A percentile compares a stretch with the other conserved stretches of the same genome.
phyloP scores from a whole-genome alignment of 371 early-diverging fungal species.

The Mucor lusitanicus region DNA sequence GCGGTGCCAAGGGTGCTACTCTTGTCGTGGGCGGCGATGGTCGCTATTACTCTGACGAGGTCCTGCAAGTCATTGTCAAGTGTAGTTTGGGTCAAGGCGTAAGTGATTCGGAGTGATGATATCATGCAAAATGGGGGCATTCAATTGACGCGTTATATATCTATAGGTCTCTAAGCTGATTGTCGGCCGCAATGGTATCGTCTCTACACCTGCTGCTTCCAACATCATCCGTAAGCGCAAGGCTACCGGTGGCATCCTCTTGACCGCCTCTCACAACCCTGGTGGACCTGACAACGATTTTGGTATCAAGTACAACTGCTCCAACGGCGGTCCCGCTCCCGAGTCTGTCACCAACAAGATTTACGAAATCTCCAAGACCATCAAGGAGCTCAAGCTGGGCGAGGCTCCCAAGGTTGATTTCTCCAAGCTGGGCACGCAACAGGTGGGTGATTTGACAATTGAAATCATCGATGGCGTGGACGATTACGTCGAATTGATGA shows the following conservation, averaged over 20 bases:
- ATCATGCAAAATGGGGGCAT: neutral
- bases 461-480: slow-evolving; percentile 90
- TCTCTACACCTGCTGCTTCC: slow-evolving; percentile 96
- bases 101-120: slow-evolving; percentile 20
- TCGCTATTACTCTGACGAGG: slow-evolving; percentile 85
- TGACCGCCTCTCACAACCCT: slow-evolving; percentile 98
- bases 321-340: slow-evolving; percentile 97
- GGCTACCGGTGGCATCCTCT: slow-evolving; percentile 91
- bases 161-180: slow-evolving; percentile 81
- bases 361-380: slow-evolving; percentile 73
- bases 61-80: slow-evolving; percentile 86
- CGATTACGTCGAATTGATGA: slow-evolving; percentile 88
- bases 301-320: slow-evolving; percentile 96
- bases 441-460: slow-evolving; percentile 63
- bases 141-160: neutral
- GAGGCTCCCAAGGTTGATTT: slow-evolving; percentile 84
- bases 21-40: slow-evolving; percentile 98
- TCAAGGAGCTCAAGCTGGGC: slow-evolving; percentile 69
- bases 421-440: slow-evolving; percentile 63
- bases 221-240: slow-evolving; percentile 88
- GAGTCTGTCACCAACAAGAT: slow-evolving; percentile 92
- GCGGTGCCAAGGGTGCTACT: slow-evolving; percentile 74
- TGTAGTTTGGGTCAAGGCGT: slow-evolving; percentile 89
- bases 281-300: slow-evolving; percentile 98
- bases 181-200: slow-evolving; percentile 91